Evolutionary conservation across 768 basidiomycete genomes (phyloP).

Genomic region (Galerina sulciceps): DNA sequence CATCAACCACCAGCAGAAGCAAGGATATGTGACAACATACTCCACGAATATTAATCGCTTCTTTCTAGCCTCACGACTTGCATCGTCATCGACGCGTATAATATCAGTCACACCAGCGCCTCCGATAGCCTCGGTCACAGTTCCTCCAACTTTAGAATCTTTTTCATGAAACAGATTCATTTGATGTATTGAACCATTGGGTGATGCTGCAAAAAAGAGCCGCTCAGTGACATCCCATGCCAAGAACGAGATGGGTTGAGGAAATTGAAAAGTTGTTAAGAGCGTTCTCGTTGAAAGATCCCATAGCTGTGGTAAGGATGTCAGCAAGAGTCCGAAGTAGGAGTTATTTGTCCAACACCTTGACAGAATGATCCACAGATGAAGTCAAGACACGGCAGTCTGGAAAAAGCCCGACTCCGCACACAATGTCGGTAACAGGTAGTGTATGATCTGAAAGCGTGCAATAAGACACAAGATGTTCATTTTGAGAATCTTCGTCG

Average conservation of each 20-base stretch:
- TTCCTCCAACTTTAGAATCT: slow-evolving; percentile 54
- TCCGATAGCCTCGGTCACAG: slow-evolving; percentile 70
- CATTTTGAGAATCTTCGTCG: slow-evolving; percentile 74
- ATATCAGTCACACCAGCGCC: slow-evolving; percentile 73
- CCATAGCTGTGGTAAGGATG: slow-evolving; percentile 62
- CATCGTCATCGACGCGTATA: slow-evolving; percentile 68
- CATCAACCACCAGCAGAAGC: slow-evolving; percentile 2
- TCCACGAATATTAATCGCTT: slow-evolving; percentile 73
- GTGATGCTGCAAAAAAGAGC: slow-evolving; percentile 84
- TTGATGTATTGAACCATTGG: slow-evolving; percentile 76
- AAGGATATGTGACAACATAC: slow-evolving; percentile 41
- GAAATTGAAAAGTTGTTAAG: slow-evolving; percentile 88
- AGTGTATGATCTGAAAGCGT: slow-evolving; percentile 91
- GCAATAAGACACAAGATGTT: slow-evolving; percentile 77
- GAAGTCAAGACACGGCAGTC: slow-evolving; percentile 78
- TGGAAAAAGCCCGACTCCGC: slow-evolving; percentile 82
- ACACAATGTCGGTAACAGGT: slow-evolving; percentile 79
- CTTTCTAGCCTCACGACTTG: slow-evolving; percentile 46
- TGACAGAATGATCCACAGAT: slow-evolving; percentile 89
- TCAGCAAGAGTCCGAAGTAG: slow-evolving; percentile 11
- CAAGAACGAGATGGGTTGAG: slow-evolving; percentile 69
- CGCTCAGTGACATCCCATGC: slow-evolving; percentile 88
- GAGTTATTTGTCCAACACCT: slow-evolving; percentile 50
- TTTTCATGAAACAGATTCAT: slow-evolving; percentile 76
- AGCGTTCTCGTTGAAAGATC: slow-evolving; percentile 75